Base-by-base conservation (phyloP, 1,284 basidiomycete genomes). In the Ganoderma sp. region DNA sequence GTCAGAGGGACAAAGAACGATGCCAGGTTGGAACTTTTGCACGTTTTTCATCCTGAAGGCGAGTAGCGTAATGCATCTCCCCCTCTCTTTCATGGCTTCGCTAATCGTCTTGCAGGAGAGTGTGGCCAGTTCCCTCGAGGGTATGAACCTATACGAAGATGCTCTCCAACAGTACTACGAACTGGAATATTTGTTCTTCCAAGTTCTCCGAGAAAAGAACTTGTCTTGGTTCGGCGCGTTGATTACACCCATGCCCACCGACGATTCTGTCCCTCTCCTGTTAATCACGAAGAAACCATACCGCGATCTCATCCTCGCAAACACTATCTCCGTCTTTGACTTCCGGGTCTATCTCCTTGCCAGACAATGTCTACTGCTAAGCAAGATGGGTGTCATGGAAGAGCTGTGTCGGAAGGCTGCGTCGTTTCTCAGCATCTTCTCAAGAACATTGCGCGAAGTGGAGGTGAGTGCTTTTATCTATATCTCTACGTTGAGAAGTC, bases 1-100 rank as follows among this genome's bases (percentile, higher is more conserved):
- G 32, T 94, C 93, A 0, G 96, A 98, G 77, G 85, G 88, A 60
- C 94, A 97, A 78, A 85, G 93, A 67, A 86, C 90, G 71, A 93
- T 95, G 86, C 93, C 94, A 1, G 96, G 96, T 2, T 98, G 97
- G 97, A 97, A 98, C 78, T 98, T 97, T 77, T 96, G 95, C 78
- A 96, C 93, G 0, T 99, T 97, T 84, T 98, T 98, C 79, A 89
- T 96, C 45, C 83, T 97, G 37, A 98, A 98, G 88, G 96, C 95
- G 60, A 22, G 71, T 66, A 1, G n/a, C 2, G 22, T 17, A 48
- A 34, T 37, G 41, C 7, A 14, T 28, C n/a, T 37, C 19, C 42
- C 43, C 2, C 1, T 25, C 12, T 4, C 6, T 25, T 17, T 4
- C 6, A 15, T 45, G 17, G 8, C 15, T 28, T 10, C 10, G 59